Conservation (phyloP, 1,284 basidiomycete genomes). For the Marasmius tenuissimus region DNA sequence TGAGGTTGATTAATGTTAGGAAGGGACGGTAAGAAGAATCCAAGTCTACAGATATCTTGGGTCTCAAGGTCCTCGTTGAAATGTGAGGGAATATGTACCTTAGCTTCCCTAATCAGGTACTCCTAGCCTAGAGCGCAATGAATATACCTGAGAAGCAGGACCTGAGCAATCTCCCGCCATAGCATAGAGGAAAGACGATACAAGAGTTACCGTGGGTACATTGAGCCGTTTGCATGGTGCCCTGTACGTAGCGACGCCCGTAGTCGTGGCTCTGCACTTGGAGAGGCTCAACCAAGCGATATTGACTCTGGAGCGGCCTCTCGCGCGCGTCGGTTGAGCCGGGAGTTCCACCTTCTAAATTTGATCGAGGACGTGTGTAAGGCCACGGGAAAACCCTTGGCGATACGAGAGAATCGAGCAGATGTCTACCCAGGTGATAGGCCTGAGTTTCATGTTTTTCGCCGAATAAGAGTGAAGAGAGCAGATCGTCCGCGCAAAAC, state of each 20-base stretch:
- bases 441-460: no score
- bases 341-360: not conserved
- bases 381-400: no score
- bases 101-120: not conserved
- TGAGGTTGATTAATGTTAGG: no score
- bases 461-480: no score
- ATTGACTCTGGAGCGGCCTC: constrained; percentile 34
- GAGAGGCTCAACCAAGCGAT: no score
- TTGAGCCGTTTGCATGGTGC: not conserved
- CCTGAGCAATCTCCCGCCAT: not conserved
- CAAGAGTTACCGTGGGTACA: not conserved
- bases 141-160: not conserved
- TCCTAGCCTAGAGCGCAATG: not conserved
- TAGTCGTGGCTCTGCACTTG: not conserved
- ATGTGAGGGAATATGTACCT: not conserved
- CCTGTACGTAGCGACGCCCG: not conserved
- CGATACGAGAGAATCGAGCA: no score
- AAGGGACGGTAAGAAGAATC: no score
- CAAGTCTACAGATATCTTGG: no score
- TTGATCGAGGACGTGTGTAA: no score
- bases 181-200: not conserved
- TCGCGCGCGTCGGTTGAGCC: constrained; percentile 17
- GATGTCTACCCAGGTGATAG: no score
- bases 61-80: no score
- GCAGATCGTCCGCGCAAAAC: no score